A percentile compares a stretch with the other conserved stretches of the same genome.
Conservation (phyloP, 1,284 basidiomycete species). For the Calocybe gambosa region DNA sequence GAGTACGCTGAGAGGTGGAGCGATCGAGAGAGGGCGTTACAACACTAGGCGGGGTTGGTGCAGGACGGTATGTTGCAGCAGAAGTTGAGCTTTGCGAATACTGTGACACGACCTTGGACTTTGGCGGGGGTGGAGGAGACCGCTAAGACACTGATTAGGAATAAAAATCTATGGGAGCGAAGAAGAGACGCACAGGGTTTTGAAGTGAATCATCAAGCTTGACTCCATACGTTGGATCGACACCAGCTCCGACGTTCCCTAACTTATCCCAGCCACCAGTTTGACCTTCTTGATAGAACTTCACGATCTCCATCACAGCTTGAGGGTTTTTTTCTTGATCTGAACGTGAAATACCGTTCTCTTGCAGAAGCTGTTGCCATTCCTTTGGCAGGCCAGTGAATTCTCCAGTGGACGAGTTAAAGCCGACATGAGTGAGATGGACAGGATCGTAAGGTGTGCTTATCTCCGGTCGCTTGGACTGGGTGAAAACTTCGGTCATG, state of each 20-base stretch:
- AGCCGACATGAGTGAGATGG: constrained; percentile 98
- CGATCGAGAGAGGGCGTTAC: constrained; percentile 63
- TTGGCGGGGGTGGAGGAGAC: constrained; percentile 58
- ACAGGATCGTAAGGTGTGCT: constrained; percentile 99
- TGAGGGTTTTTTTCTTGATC: constrained; percentile 99
- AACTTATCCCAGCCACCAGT: constrained; percentile 68
- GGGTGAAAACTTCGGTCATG: constrained; percentile 77
- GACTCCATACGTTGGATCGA: constrained; percentile 19
- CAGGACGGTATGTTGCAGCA: constrained; percentile 54
- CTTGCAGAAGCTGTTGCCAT: constrained; percentile 97
- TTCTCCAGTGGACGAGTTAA: constrained; percentile 98
- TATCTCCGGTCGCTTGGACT: constrained; percentile 86
- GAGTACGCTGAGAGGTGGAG: constrained; percentile 67
- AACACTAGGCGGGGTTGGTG: constrained; percentile 58
- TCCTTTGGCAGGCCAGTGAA: constrained; percentile 97
- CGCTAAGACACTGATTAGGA: constrained; percentile 19
- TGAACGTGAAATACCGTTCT: constrained; percentile 89
- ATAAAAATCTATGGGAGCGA: constrained; percentile 1
- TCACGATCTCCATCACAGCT: constrained; percentile 98
- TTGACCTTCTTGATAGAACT: constrained; percentile 90
- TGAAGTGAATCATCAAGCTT: constrained; percentile 43
- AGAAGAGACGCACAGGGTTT: constrained; percentile 39
- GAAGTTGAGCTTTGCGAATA: constrained; percentile 15
- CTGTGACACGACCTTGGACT: constrained; percentile 30
- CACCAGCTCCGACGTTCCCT: constrained; percentile 36